These are phyloP conservation scores for Kwoniella heveanensis DNA, from an alignment of 768 basidiomycete species.

Conservation along the genomic window DNA sequence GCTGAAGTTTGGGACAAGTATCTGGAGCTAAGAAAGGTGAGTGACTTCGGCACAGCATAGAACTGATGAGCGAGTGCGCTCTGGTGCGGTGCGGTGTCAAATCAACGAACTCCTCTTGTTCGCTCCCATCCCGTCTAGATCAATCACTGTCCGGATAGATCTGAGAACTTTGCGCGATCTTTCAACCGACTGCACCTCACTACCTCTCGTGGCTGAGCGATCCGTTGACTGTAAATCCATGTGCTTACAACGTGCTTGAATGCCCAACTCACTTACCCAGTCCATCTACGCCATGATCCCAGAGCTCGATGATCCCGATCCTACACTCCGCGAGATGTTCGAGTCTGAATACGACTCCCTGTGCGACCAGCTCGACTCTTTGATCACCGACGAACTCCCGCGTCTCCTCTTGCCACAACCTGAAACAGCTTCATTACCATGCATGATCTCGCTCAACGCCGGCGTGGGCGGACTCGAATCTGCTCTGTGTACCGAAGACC, in stretches of 20 bases:
- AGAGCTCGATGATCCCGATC: constrained; percentile 73
- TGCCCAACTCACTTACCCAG: too few species aligned
- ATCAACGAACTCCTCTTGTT: constrained; percentile 1
- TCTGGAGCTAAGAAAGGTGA: constrained; percentile 63
- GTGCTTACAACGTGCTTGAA: too few species aligned
- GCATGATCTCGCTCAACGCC: constrained; percentile 85
- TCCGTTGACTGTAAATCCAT: too few species aligned
- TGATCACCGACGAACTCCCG: constrained; percentile 61
- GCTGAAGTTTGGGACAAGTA: constrained; percentile 70
- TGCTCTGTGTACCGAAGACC: constrained; percentile 73
- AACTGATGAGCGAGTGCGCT: too few species aligned
- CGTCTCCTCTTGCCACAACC: constrained; percentile 73
- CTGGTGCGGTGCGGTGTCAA: constrained; percentile 1
- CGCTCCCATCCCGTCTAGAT: too few species aligned
- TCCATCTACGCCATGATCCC: constrained; percentile 66
- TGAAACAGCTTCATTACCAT: constrained; percentile 67
- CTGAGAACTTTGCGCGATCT: too few species aligned
- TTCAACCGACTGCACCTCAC: too few species aligned
- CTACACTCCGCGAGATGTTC: constrained; percentile 73
- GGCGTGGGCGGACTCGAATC: constrained; percentile 92
- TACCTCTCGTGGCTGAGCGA: too few species aligned
- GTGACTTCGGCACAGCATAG: too few species aligned
- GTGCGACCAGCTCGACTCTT: constrained; percentile 47
- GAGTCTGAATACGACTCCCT: constrained; percentile 66
- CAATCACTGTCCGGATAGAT: too few species aligned